These are phyloP conservation scores for Leccinum aurantiacum DNA, from an alignment of 768 basidiomycete genomes.

Conservation along the genomic window DNA sequence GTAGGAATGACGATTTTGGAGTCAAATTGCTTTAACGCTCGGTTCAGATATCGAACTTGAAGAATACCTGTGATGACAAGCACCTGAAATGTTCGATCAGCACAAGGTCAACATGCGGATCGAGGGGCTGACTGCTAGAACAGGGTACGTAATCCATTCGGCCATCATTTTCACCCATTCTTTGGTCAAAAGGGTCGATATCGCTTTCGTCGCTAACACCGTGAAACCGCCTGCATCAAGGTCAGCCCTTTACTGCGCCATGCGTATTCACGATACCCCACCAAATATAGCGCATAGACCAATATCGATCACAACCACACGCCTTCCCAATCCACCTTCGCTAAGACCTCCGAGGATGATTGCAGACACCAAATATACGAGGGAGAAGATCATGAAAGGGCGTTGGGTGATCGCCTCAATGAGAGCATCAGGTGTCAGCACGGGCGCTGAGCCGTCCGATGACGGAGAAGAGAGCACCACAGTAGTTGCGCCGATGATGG, in stretches of 20 bases:
- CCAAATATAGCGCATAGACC: constrained; percentile 86
- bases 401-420: constrained; percentile 66
- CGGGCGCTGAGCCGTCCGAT: constrained; percentile 54
- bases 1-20: constrained; percentile 93
- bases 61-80: constrained; percentile 71
- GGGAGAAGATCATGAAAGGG: constrained; percentile 75
- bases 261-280: constrained; percentile 27
- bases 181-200: constrained; percentile 81
- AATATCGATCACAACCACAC: constrained; percentile 81
- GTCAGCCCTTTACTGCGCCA: constrained; percentile 2
- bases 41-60: constrained; percentile 82
- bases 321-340: constrained; percentile 57
- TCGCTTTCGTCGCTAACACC: constrained; percentile 89
- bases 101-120: not conserved
- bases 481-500: constrained; percentile 86
- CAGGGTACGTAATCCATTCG: constrained; percentile 81
- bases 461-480: constrained; percentile 84
- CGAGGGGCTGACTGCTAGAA: constrained; percentile 54
- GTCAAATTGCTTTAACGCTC: constrained; percentile 91
- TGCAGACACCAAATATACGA: constrained; percentile 57
- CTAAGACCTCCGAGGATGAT: constrained; percentile 66
- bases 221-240: constrained; percentile 77
- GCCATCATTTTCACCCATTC: constrained; percentile 76
- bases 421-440: constrained; percentile 66
- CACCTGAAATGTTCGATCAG: constrained; percentile 43